Percentiles rank a stretch among this genome's conserved stretches.
phyloP scores from a whole-genome alignment of 2,329 filamentous ascomycete genomes.

The Neocucurbitaria cava region DNA sequence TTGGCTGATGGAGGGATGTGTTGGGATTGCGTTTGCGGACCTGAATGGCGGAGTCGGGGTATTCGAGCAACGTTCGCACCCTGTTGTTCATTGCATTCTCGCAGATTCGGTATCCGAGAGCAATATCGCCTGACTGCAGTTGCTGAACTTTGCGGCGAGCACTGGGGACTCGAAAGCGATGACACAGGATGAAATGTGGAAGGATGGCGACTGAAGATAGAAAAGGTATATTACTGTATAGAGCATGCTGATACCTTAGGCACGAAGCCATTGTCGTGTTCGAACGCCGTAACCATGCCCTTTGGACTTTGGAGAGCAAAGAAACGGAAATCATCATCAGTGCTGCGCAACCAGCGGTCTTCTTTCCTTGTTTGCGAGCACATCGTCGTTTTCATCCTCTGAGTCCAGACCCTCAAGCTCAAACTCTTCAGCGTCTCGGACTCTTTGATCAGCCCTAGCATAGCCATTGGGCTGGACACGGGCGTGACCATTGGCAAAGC shows the following conservation, averaged over 20 bases:
- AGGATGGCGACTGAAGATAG: background rate
- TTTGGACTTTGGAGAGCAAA: background rate
- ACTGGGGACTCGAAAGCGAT: background rate
- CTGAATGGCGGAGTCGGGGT: background rate
- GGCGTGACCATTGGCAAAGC: constrained; percentile 23
- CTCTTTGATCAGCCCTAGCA: constrained; percentile 61
- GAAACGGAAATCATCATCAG: constrained; percentile 8
- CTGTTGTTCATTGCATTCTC: background rate
- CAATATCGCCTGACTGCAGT: background rate
- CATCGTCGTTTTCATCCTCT: constrained; percentile 74
- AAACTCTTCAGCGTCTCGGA: constrained; percentile 88
- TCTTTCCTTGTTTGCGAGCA: constrained; percentile 33
- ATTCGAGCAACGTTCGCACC: background rate
- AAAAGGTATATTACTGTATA: background rate
- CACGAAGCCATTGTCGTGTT: background rate
- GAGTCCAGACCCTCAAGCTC: constrained; percentile 90
- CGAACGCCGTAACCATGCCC: background rate
- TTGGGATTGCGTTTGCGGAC: too few relatives aligned
- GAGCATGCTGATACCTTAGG: background rate
- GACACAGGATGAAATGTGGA: background rate
- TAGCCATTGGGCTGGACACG: constrained; percentile 46
- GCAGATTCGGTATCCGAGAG: background rate
- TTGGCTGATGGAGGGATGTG: background rate
- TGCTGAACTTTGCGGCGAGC: background rate
- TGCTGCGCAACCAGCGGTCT: constrained; percentile 20